A percentile compares a stretch with the other conserved stretches of the same genome.
Evolutionary conservation across 371 early-diverging fungal genomes (phyloP).

Genomic region (Syncephalastrum racemosum): DNA sequence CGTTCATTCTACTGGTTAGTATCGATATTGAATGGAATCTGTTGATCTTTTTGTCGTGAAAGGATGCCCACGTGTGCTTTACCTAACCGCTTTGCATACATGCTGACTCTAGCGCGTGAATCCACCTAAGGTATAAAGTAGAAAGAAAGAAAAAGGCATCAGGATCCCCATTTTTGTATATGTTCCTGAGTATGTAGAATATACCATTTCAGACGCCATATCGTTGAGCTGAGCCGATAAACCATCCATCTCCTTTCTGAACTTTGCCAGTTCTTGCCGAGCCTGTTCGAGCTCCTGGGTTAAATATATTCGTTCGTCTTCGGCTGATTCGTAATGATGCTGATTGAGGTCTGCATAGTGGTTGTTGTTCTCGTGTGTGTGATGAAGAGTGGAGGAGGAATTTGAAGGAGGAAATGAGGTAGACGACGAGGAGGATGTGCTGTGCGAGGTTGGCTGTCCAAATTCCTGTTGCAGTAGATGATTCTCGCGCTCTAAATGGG

Average conservation of each 20-base stretch:
- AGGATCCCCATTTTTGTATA: constrained; percentile 6
- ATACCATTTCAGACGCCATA: constrained; percentile 65
- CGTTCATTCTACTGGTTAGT: no score
- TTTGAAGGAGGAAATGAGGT: constrained; percentile 13
- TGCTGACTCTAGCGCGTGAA: constrained; percentile 57
- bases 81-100: constrained; percentile 62
- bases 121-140: constrained; percentile 26
- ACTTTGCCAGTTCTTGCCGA: constrained; percentile 54
- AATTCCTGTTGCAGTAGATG: constrained; percentile 51
- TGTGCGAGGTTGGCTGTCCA: constrained; percentile 9
- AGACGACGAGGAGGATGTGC: neutral
- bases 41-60: neutral
- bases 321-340: constrained; percentile 6
- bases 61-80: neutral
- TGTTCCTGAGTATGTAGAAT: neutral
- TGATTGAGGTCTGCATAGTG: neutral
- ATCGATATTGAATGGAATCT: neutral
- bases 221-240: constrained; percentile 63
- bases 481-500: constrained; percentile 60
- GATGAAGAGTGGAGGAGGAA: constrained; percentile 2
- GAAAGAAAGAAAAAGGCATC: no score
- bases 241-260: constrained; percentile 65
- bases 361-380: constrained; percentile 5
- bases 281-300: constrained; percentile 63
- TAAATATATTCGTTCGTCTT: constrained; percentile 48